These are phyloP conservation scores for Russula virescens DNA, from an alignment of 768 basidiomycete species.

Conservation along the genomic window DNA sequence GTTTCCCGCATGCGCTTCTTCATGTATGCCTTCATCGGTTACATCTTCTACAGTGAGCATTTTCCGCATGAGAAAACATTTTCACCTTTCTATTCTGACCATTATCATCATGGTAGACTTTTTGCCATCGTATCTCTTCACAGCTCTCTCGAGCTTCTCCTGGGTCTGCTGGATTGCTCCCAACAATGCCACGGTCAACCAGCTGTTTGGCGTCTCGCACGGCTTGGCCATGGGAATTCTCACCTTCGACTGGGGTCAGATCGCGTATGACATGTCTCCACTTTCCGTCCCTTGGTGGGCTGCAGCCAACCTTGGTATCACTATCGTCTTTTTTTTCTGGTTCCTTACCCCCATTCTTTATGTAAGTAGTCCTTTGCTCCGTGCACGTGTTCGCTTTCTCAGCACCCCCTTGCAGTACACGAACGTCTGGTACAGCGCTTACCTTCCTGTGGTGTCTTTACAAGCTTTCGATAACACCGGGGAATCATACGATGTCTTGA, in stretches of 20 bases:
- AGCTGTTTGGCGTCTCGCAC: slow-evolving; percentile 60
- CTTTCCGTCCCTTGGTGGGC: slow-evolving; percentile 83
- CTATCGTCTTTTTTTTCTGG: slow-evolving; percentile 69
- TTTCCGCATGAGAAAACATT: slow-evolving; percentile 56
- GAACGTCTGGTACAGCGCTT: slow-evolving; percentile 21
- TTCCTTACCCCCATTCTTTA: slow-evolving; percentile 58
- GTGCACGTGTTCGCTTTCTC: background rate
- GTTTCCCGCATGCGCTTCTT: slow-evolving; percentile 52
- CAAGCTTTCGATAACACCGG: slow-evolving; percentile 64
- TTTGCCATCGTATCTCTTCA: slow-evolving; percentile 16
- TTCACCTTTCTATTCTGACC: slow-evolving; percentile 15
- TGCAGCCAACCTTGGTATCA: slow-evolving; percentile 58
- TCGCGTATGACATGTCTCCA: slow-evolving; percentile 63
- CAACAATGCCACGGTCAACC: slow-evolving; percentile 61
- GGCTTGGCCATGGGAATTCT: slow-evolving; percentile 55
- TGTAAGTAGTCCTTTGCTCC: slow-evolving; percentile 12
- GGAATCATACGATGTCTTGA: slow-evolving; percentile 47
- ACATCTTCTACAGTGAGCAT: slow-evolving; percentile 47
- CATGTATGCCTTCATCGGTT: slow-evolving; percentile 36
- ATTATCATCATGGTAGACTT: background rate
- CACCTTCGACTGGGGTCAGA: slow-evolving; percentile 80
- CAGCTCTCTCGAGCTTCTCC: slow-evolving; percentile 33
- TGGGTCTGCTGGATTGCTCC: slow-evolving; percentile 69
- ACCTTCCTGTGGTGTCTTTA: slow-evolving; percentile 51
- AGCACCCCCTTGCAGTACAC: slow-evolving; percentile 29